Conservation (phyloP, 192 early-diverging fungal genomes). For the Bifiguratus adelaidae region DNA sequence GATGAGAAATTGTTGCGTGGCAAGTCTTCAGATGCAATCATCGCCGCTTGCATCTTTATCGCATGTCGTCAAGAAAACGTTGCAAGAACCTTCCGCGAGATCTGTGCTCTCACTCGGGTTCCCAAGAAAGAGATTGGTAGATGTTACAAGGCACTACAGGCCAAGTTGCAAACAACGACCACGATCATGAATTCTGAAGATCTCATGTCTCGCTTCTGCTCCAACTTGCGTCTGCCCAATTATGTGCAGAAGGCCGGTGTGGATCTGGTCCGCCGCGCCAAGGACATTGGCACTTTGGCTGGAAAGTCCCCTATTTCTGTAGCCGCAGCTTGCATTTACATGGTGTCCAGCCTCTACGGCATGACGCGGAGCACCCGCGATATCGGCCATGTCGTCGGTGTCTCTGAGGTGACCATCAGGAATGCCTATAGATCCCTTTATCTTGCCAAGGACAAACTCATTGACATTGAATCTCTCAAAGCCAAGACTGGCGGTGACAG, state of each 20-base stretch:
- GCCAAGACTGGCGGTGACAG: conserved; percentile 18
- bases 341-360: conserved; percentile 64
- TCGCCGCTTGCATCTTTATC: conserved; percentile 89
- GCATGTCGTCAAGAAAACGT: conserved; percentile 79
- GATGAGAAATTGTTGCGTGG: conserved; percentile 72
- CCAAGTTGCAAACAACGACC: conserved; percentile 43
- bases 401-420: conserved; percentile 91
- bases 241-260: conserved; percentile 62
- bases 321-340: conserved; percentile 85
- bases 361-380: conserved; percentile 59
- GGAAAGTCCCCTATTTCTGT: conserved; percentile 89
- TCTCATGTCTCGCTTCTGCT: conserved; percentile 73
- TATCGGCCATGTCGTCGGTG: conserved; percentile 77
- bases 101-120: conserved; percentile 79
- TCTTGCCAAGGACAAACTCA: conserved; percentile 40
- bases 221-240: conserved; percentile 54
- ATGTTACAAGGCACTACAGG: conserved; percentile 58
- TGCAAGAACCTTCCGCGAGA: conserved; percentile 89
- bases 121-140: conserved; percentile 92
- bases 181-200: conserved; percentile 59
- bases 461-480: conserved; percentile 29
- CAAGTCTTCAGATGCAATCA: conserved; percentile 71
- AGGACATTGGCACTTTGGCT: conserved; percentile 74
- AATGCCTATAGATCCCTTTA: conserved; percentile 69
- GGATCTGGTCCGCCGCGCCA: conserved; percentile 57